A percentile compares a stretch with the other conserved stretches of the same genome.
These are phyloP conservation scores for Hibiscus trionum DNA, from an alignment of 345 rosid species.

Conservation along the genomic window DNA sequence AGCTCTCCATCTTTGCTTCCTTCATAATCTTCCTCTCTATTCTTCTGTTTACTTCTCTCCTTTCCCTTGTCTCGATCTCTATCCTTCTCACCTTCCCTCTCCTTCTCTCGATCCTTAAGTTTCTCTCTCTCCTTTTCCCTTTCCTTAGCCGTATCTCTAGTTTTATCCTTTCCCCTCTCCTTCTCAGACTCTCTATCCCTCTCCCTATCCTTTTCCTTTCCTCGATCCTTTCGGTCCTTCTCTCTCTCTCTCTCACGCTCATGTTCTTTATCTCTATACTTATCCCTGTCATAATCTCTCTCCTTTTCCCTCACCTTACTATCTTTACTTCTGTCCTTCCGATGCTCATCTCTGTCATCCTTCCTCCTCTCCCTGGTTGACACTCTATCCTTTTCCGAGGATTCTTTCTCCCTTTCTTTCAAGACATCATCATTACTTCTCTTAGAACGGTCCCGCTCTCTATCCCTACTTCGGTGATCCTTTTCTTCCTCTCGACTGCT, in stretches of 20 bases:
- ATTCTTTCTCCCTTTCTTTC: conserved; percentile 16
- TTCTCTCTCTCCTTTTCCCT: conserved; percentile 42
- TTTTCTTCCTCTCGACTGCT: conserved; percentile 25
- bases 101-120: conserved; percentile 36
- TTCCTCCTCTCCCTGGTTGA: conserved; percentile 26
- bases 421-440: conserved; percentile 4
- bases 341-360: conserved; percentile 28
- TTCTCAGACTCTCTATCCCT: conserved; percentile 35
- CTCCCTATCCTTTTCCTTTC: conserved; percentile 31
- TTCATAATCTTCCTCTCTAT: conserved; percentile 30
- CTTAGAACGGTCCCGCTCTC: conserved; percentile 24
- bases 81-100: conserved; percentile 38
- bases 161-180: conserved; percentile 47
- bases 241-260: conserved; percentile 37
- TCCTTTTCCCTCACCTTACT: conserved; percentile 23
- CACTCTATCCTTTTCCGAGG: conserved; percentile 15
- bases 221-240: conserved; percentile 37
- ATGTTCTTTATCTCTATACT: conserved; percentile 34
- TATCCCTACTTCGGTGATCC: conserved; percentile 34
- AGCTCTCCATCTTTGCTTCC: conserved; percentile 23
- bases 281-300: conserved; percentile 36
- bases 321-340: conserved; percentile 28
- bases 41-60: conserved; percentile 26
- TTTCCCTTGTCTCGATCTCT: conserved; percentile 31
- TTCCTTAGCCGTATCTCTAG: conserved; percentile 37